Conservation (phyloP, 352 stramenopile species). For the Phytopythium vexans region DNA sequence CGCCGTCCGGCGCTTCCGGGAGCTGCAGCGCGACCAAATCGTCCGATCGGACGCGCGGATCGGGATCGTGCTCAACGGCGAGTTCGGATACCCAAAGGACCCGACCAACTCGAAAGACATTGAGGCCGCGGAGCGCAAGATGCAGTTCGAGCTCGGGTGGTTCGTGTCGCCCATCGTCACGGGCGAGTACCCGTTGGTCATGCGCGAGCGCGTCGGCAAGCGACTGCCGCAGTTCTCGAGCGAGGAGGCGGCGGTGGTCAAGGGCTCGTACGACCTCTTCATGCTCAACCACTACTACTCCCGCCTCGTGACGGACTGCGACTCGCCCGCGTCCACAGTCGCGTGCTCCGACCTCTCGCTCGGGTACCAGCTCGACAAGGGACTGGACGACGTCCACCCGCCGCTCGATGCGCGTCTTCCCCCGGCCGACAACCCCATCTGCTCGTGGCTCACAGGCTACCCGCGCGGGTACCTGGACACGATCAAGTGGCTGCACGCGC, state of each 20-base stretch:
- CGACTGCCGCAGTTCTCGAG: constrained; percentile 82
- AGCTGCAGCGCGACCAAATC: constrained; percentile 39
- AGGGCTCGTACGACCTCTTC: constrained; percentile 89
- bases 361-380: constrained; percentile 45
- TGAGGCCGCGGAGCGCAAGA: constrained; percentile 63
- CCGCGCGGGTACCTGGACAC: constrained; percentile 29
- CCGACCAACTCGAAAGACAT: constrained; percentile 29
- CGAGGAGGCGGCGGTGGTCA: constrained; percentile 56
- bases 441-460: constrained; percentile 20
- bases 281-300: constrained; percentile 94
- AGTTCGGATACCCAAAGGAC: constrained; percentile 76
- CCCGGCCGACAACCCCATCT: constrained; percentile 9
- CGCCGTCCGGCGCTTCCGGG: constrained; percentile 84
- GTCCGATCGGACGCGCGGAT: constrained; percentile 64
- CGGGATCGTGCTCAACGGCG: constrained; percentile 86
- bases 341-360: constrained; percentile 23
- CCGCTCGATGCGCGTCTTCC: constrained; percentile 46
- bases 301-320: constrained; percentile 36
- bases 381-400: constrained; percentile 45
- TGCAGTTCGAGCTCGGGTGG: constrained; percentile 88
- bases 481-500: constrained; percentile 36
- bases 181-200: constrained; percentile 88
- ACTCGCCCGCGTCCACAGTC: constrained; percentile 16
- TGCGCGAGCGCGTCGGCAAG: constrained; percentile 73
- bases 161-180: constrained; percentile 83